phyloP scores from a whole-genome alignment of 2,329 filamentous ascomycete genomes.

The Hawksworthiomyces lignivorus region DNA sequence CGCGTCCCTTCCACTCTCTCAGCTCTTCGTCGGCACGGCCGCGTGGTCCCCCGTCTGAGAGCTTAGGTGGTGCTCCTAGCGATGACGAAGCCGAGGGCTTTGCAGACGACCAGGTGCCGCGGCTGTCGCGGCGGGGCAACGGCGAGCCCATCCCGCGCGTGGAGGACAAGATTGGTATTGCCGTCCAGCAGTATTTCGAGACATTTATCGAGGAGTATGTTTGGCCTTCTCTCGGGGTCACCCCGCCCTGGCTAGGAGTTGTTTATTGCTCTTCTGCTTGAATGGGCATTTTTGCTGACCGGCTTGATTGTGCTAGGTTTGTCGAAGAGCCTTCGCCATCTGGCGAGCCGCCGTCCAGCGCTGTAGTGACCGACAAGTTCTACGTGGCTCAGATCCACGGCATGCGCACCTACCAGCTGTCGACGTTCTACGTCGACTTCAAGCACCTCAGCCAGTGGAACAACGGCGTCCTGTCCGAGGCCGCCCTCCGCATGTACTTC shows the following conservation, averaged over 20 bases:
- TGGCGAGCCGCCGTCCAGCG: conserved; percentile 58
- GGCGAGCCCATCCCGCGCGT: conserved; percentile 56
- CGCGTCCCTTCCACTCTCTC: conserved; percentile 32
- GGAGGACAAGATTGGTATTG: conserved; percentile 67
- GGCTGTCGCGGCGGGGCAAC: conserved; percentile 39
- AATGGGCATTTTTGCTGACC: neutral
- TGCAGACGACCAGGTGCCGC: conserved; percentile 56
- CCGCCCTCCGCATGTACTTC: conserved; percentile 86
- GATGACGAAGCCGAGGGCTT: conserved; percentile 57
- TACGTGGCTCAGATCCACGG: conserved; percentile 79
- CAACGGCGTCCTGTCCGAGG: conserved; percentile 74
- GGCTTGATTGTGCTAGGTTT: conserved; percentile 39
- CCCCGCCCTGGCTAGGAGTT: too few species aligned
- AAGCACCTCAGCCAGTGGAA: conserved; percentile 72
- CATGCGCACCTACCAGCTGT: conserved; percentile 66
- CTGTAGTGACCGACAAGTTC: conserved; percentile 65
- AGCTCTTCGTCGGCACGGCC: conserved; percentile 48
- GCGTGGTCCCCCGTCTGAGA: conserved; percentile 55
- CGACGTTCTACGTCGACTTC: conserved; percentile 80
- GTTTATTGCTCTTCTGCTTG: neutral
- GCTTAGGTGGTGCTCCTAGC: conserved; percentile 45
- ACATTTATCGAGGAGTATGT: conserved; percentile 69
- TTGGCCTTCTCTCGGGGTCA: neutral
- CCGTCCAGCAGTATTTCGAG: conserved; percentile 70
- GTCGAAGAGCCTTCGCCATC: conserved; percentile 61